phyloP scores from a whole-genome alignment of 2,329 filamentous ascomycete genomes.

The Falciphora oryzae region DNA sequence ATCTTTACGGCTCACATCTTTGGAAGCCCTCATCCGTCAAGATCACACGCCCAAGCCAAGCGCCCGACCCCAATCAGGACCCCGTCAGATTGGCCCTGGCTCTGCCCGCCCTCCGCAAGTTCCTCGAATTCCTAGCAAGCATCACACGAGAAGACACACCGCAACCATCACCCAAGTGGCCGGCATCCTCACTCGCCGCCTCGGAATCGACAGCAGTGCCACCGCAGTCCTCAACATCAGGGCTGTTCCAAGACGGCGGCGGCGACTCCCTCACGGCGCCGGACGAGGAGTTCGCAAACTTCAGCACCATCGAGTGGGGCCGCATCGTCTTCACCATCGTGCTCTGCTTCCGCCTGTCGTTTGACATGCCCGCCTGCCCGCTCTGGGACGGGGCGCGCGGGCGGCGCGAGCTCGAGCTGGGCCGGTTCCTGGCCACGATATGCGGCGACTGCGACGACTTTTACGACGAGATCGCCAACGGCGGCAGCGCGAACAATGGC shows the following conservation, averaged over 20 bases:
- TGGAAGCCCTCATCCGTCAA: slow-evolving; percentile 19
- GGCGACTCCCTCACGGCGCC: slow-evolving; percentile 2
- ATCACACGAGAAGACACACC: background rate
- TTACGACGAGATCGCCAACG: slow-evolving; percentile 3
- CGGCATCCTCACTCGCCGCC: too few relatives aligned
- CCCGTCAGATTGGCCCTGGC: slow-evolving; percentile 15
- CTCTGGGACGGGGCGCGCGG: slow-evolving; percentile 33
- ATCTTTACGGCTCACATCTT: slow-evolving; percentile 33
- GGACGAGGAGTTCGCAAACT: slow-evolving; percentile 24
- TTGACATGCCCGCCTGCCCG: slow-evolving; percentile 33
- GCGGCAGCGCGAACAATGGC: slow-evolving; percentile 12
- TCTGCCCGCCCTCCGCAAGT: slow-evolving; percentile 16
- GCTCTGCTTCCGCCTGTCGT: slow-evolving; percentile 40
- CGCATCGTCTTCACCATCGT: slow-evolving; percentile 36
- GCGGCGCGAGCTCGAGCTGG: slow-evolving; percentile 33
- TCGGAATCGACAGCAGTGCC: slow-evolving; percentile 14
- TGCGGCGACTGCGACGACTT: slow-evolving; percentile 14
- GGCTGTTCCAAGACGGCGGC: background rate
- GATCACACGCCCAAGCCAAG: slow-evolving; percentile 1
- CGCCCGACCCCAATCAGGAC: slow-evolving; percentile 13
- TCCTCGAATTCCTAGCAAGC: slow-evolving; percentile 22
- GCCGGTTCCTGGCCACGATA: slow-evolving; percentile 32
- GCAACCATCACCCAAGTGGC: background rate
- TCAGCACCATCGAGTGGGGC: slow-evolving; percentile 38
- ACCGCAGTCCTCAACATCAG: background rate